phyloP scores from a whole-genome alignment of 1,284 basidiomycete genomes.

The Puccinia horiana region DNA sequence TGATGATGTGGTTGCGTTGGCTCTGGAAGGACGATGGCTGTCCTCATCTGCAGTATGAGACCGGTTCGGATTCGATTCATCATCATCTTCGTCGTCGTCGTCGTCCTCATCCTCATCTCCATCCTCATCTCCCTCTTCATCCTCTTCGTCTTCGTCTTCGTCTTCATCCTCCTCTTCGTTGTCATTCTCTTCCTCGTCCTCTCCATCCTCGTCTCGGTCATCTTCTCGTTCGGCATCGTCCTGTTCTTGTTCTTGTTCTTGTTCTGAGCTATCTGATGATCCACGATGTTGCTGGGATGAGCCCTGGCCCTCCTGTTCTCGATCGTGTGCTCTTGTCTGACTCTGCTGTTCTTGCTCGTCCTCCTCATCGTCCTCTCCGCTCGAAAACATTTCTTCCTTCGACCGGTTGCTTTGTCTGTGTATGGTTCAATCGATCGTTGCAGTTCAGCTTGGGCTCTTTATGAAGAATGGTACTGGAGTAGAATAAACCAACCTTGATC shows the following conservation, averaged over 20 bases:
- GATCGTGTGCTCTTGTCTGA: neutral
- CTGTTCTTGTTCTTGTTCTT: neutral
- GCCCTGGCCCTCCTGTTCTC: neutral
- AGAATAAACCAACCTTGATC: neutral
- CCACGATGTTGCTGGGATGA: neutral
- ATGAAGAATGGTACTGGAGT: too few relatives aligned
- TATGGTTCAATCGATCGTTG: neutral
- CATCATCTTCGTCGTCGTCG: neutral
- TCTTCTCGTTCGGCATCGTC: neutral
- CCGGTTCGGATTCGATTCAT: neutral
- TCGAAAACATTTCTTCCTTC: conserved; percentile 7
- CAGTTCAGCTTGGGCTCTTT: too few relatives aligned
- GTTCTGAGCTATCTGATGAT: conserved; percentile 6
- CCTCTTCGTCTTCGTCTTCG: neutral
- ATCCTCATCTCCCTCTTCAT: neutral
- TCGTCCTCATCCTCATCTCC: too few relatives aligned
- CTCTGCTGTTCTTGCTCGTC: conserved; percentile 6
- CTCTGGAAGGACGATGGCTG: neutral
- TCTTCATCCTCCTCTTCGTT: neutral
- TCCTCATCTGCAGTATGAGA: neutral
- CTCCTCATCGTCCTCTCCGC: conserved; percentile 1
- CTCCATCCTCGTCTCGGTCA: neutral
- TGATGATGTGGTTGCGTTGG: neutral
- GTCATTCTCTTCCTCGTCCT: neutral
- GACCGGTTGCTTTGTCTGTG: neutral